A percentile compares a stretch with the other conserved stretches of the same genome.
Conservation (phyloP, 2,329 filamentous ascomycete genomes). For the Apiospora koreana region DNA sequence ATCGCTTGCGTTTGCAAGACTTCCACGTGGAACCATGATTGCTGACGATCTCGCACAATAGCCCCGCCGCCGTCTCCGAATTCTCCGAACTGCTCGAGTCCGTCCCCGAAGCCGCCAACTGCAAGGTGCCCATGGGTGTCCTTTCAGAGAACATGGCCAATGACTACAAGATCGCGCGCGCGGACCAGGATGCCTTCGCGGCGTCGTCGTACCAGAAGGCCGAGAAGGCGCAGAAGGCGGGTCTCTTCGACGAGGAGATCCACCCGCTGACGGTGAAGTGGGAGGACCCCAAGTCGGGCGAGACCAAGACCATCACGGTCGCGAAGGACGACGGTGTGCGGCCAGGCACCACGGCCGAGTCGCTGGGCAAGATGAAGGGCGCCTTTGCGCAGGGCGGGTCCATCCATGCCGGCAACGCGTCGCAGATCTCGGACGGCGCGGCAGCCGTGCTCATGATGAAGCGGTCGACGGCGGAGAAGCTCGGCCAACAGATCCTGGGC, state of each 20-base stretch:
- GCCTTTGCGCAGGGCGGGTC: conserved; percentile 89
- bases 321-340: conserved; percentile 85
- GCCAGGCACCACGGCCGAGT: conserved; percentile 81
- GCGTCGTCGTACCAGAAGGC: conserved; percentile 94
- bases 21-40: no score
- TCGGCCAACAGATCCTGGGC: conserved; percentile 86
- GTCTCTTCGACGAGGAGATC: conserved; percentile 94
- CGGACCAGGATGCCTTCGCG: conserved; percentile 87
- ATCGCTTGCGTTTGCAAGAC: no score
- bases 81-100: conserved; percentile 88
- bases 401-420: conserved; percentile 96
- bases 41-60: conserved; percentile 30
- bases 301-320: conserved; percentile 82
- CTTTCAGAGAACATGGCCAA: conserved; percentile 95
- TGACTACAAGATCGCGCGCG: conserved; percentile 71
- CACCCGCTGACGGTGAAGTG: conserved; percentile 82
- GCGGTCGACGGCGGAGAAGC: conserved; percentile 82
- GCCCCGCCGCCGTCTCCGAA: conserved; percentile 82
- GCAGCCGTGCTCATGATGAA: conserved; percentile 96
- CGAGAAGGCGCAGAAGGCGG: conserved; percentile 76
- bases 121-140: conserved; percentile 96
- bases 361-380: conserved; percentile 84
- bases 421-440: conserved; percentile 93
- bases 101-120: conserved; percentile 83
- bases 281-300: conserved; percentile 87